Conservation (phyloP, 768 basidiomycete genomes). For the Phylloporus sp. region DNA sequence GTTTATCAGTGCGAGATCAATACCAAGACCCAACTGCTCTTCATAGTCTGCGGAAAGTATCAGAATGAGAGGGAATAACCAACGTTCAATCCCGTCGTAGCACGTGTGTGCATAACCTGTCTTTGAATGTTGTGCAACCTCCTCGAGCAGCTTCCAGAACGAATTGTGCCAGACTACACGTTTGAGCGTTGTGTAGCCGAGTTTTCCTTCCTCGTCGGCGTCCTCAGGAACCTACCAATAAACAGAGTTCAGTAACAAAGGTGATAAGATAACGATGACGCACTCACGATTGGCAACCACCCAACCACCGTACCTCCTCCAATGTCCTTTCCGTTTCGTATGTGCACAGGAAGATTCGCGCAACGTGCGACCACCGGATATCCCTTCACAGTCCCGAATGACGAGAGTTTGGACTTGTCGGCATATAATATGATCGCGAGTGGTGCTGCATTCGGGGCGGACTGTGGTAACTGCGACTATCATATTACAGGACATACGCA, state of each 20-base stretch:
- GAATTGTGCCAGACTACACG: constrained; percentile 35
- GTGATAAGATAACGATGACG: too few relatives aligned
- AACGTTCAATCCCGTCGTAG: constrained; percentile 19
- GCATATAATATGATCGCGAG: constrained; percentile 1
- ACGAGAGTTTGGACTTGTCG: constrained; percentile 1
- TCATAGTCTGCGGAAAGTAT: constrained; percentile 41
- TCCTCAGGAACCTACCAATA: constrained; percentile 32
- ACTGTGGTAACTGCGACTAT: not conserved
- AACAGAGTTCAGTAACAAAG: too few relatives aligned
- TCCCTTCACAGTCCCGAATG: constrained; percentile 8
- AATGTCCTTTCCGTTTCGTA: constrained; percentile 13
- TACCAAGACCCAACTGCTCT: constrained; percentile 33
- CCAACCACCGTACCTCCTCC: constrained; percentile 15
- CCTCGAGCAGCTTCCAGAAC: constrained; percentile 30
- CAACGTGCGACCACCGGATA: constrained; percentile 7
- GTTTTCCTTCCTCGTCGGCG: constrained; percentile 26
- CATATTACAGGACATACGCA: not conserved
- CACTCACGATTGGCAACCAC: constrained; percentile 15
- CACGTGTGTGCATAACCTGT: constrained; percentile 23
- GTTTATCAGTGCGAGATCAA: too few relatives aligned
- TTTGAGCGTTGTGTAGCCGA: constrained; percentile 30
- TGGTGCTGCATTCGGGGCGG: not conserved
- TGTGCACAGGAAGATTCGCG: constrained; percentile 14
- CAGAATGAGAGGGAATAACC: constrained; percentile 34
- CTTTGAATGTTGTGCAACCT: constrained; percentile 14